These are phyloP conservation scores for Cladosporium sp. DNA, from an alignment of 2,329 filamentous ascomycete species.

Conservation along the genomic window DNA sequence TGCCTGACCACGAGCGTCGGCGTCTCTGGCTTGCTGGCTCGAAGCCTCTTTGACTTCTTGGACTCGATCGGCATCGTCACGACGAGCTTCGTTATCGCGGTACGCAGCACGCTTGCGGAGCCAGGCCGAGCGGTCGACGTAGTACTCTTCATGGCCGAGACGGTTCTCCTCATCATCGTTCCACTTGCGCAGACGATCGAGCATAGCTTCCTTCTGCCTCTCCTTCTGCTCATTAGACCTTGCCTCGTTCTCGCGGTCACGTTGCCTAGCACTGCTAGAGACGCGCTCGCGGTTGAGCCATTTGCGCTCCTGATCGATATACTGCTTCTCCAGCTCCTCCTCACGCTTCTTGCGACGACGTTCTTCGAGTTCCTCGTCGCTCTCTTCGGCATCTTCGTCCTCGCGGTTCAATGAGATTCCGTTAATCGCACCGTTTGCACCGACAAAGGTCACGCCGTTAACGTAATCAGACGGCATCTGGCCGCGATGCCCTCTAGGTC, in stretches of 20 bases:
- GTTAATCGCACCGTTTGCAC: conserved; percentile 58
- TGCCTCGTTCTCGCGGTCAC: conserved; percentile 75
- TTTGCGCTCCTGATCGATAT: conserved; percentile 78
- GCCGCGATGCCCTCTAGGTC: conserved; percentile 56
- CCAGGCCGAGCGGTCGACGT: conserved; percentile 81
- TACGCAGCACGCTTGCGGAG: conserved; percentile 73
- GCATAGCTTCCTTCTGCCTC: conserved; percentile 62
- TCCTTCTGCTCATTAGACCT: conserved; percentile 65
- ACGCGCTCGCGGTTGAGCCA: conserved; percentile 88
- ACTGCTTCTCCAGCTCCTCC: conserved; percentile 73
- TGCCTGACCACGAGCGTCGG: conserved; percentile 77
- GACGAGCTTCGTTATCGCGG: conserved; percentile 66
- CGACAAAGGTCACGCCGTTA: conserved; percentile 76
- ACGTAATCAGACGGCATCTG: conserved; percentile 69
- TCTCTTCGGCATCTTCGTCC: conserved; percentile 75
- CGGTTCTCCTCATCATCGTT: conserved; percentile 83
- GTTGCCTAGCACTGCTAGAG: conserved; percentile 76
- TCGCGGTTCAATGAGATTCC: conserved; percentile 58
- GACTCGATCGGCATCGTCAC: conserved; percentile 77
- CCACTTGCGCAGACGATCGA: conserved; percentile 72
- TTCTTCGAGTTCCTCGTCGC: conserved; percentile 78
- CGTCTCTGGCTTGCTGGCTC: conserved; percentile 60
- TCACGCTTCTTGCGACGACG: conserved; percentile 67
- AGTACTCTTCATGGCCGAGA: conserved; percentile 81
- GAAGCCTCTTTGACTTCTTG: conserved; percentile 72